Evolutionary conservation across 148 eudicot genomes (phyloP).

Genomic region (Arbutus unedo): DNA sequence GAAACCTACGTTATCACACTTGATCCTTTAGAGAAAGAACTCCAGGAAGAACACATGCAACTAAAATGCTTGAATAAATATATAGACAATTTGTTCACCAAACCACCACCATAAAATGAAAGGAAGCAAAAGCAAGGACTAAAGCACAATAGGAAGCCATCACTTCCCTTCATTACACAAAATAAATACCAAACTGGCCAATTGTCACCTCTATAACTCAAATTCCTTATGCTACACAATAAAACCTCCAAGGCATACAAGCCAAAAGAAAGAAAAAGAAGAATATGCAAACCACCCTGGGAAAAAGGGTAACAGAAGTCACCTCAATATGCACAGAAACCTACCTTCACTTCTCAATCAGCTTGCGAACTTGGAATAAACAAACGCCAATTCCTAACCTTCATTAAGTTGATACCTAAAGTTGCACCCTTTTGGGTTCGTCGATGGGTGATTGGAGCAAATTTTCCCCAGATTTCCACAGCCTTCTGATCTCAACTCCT

Average conservation of each 20-base stretch:
- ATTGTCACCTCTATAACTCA: slow-evolving; percentile 29
- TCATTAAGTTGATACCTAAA: not conserved
- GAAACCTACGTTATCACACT: not conserved
- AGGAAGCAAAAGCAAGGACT: not conserved
- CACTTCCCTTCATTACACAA: slow-evolving; percentile 18
- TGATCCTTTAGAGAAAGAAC: not conserved
- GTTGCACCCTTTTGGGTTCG: slow-evolving; percentile 8
- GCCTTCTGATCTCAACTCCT: slow-evolving; percentile 16
- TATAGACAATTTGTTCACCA: not conserved
- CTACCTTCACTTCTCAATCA: slow-evolving; percentile 15
- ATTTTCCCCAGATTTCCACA: not conserved
- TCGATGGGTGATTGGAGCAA: not conserved
- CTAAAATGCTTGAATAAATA: not conserved
- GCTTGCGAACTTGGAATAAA: not conserved
- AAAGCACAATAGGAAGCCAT: not conserved
- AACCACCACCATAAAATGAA: not conserved
- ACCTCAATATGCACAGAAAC: slow-evolving; percentile 25
- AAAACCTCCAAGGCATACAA: slow-evolving; percentile 24
- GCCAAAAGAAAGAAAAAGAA: not conserved
- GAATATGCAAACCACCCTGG: slow-evolving; percentile 8
- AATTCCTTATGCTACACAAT: slow-evolving; percentile 29
- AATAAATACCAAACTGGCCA: slow-evolving; percentile 20
- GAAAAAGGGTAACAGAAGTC: slow-evolving; percentile 7
- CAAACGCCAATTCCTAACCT: not conserved
- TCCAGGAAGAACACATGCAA: not conserved